phyloP scores from a whole-genome alignment of 1,284 basidiomycete genomes.

The Ceratorhiza oryzae-sativae region DNA sequence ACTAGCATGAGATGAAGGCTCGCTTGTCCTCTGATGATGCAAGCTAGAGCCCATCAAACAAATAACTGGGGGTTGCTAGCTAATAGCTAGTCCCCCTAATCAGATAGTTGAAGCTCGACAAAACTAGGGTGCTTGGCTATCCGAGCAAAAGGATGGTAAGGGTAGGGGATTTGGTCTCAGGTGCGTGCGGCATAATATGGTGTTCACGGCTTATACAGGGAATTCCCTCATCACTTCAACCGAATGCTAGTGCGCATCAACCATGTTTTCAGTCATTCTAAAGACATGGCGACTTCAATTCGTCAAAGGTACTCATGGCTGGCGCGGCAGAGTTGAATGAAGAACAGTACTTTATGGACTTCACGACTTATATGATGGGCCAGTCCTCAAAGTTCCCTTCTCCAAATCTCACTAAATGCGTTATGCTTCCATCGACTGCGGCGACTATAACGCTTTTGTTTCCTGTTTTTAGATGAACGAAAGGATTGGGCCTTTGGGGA shows the following conservation, averaged over 20 bases:
- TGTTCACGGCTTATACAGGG: background rate
- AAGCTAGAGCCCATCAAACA: no score
- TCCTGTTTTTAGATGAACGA: constrained; percentile 81
- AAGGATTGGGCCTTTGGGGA: constrained; percentile 59
- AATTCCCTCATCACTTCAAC: background rate
- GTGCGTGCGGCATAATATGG: no score
- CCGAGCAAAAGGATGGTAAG: no score
- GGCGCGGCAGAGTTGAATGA: no score
- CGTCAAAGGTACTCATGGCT: constrained; percentile 48
- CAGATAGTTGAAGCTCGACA: no score
- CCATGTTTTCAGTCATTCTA: background rate
- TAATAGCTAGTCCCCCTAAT: no score
- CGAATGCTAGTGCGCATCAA: background rate
- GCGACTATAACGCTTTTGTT: constrained; percentile 87
- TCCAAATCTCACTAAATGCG: constrained; percentile 88
- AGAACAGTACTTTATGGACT: background rate
- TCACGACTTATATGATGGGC: constrained; percentile 60
- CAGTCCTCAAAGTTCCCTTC: constrained; percentile 85
- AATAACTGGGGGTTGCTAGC: no score
- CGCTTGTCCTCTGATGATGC: no score
- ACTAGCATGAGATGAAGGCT: no score
- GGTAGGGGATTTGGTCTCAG: no score
- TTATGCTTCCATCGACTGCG: constrained; percentile 87
- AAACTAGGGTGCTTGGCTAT: no score
- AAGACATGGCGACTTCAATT: constrained; percentile 47